phyloP scores from a whole-genome alignment of 208 protist species.

The Crithidia bombi region DNA sequence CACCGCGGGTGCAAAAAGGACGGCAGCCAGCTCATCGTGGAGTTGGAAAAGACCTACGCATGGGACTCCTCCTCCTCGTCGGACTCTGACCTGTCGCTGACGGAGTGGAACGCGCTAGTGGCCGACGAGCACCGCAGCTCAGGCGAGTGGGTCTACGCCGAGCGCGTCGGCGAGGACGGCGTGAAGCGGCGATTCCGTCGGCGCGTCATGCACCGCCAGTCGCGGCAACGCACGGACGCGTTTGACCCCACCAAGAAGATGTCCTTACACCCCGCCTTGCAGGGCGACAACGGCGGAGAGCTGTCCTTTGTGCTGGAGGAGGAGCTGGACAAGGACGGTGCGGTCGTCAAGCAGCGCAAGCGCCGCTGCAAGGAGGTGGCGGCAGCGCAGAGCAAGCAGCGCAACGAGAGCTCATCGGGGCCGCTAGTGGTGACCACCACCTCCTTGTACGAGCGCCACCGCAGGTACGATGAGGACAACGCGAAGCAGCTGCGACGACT shows the following conservation, averaged over 20 bases:
- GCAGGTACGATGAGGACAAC: slow-evolving; percentile 33
- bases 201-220: slow-evolving; percentile 24
- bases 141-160: slow-evolving; percentile 44
- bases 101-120: slow-evolving; percentile 23
- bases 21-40: not conserved
- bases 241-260: not conserved
- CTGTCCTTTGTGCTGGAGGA: slow-evolving; percentile 55
- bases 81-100: slow-evolving; percentile 20
- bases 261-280: not conserved
- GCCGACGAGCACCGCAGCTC: not conserved
- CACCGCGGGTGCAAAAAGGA: not conserved
- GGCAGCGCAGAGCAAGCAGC: slow-evolving; percentile 4
- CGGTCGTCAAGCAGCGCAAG: slow-evolving; percentile 42
- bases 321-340: slow-evolving; percentile 46
- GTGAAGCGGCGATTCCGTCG: slow-evolving; percentile 30
- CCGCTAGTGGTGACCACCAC: not conserved
- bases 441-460: slow-evolving; percentile 9
- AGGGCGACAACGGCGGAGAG: slow-evolving; percentile 13
- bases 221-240: not conserved
- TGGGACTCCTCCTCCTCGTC: slow-evolving; percentile 4
- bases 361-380: slow-evolving; percentile 10
- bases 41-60: not conserved
- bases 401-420: not conserved
- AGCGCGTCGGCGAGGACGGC: slow-evolving; percentile 41
- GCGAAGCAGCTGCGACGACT: slow-evolving; percentile 42